Base-by-base conservation (phyloP, 202 grass and related monocot genomes). In the Dendrocalamus latiflorus region DNA sequence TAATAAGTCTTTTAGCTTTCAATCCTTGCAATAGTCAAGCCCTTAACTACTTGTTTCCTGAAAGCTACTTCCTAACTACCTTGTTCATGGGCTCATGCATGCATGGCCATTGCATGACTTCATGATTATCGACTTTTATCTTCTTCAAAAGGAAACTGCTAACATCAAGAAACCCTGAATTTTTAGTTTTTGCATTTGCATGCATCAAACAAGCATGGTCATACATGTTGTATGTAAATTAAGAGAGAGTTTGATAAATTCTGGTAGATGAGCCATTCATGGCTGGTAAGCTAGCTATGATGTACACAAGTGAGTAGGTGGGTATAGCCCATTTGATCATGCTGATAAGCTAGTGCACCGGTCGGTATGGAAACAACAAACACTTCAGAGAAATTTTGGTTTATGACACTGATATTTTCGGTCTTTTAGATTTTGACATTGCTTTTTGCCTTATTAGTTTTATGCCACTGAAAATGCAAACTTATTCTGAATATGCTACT, bases 21-120 rank as follows among this genome's bases (percentile, higher is more conserved):
- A 78, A 86, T 78, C 79, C 73, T 67, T 78, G 67, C 73, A 74
- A 90, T 73, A 90, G 78, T 86, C 50, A 67, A 78, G 47, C 36
- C 51, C 83, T 74, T 78, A 86, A 78, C 88, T 82, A 78, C 51
- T 74, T 78, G 41, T 68, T 76, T 67, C 61, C 79, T 86, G 88
- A 90, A 79, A 86, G 83, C 67, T 90, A 86, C 83, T 45, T 72
- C 22, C 68, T 83, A 90, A 86, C 83, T 37, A 72, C 79, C 73
- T 54, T 74, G 57, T 86, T 86, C 78, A 59, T 78, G 69, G 51
- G 36, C 81, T 67, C 48, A 78, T 68, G 50, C n/a, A n/a, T n/a
- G n/a, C 72, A 57, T 64, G 80, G 37, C 34, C 64, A 76, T 76
- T 65, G n/a, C 61, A 48, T 72, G 17, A 53, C 21, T 50, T n/a